Evolutionary conservation across 2,329 filamentous ascomycete genomes (phyloP).

Genomic region (Chaetomium sp.): DNA sequence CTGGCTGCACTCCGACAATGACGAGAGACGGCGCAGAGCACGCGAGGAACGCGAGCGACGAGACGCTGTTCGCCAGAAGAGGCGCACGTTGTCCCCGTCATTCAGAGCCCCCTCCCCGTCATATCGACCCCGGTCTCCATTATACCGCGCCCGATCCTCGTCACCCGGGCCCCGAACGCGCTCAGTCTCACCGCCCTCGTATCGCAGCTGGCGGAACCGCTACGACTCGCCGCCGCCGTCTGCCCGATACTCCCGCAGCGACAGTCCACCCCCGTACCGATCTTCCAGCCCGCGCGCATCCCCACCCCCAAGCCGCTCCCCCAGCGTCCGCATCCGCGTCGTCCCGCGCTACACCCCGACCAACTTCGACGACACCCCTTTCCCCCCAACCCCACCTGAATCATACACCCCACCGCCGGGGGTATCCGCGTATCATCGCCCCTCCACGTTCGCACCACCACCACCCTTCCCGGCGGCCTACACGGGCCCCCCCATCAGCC

Average conservation of each 20-base stretch:
- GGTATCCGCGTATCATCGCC: constrained; percentile 21
- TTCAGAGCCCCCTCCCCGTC: constrained; percentile 19
- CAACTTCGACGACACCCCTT: constrained; percentile 16
- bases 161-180: constrained; percentile 15
- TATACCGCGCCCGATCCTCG: constrained; percentile 19
- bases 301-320: constrained; percentile 8
- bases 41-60: constrained; percentile 23
- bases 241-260: background rate
- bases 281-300: constrained; percentile 14
- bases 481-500: background rate
- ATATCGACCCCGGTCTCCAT: constrained; percentile 18
- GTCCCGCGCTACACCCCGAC: constrained; percentile 5
- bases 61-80: constrained; percentile 12
- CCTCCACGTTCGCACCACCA: background rate
- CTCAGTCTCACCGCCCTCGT: constrained; percentile 8
- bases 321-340: constrained; percentile 21
- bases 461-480: constrained; percentile 5
- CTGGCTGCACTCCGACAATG: constrained; percentile 32
- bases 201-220: constrained; percentile 5
- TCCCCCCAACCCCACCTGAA: constrained; percentile 22
- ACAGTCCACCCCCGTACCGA: constrained; percentile 22
- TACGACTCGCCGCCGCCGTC: constrained; percentile 13
- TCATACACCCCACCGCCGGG: constrained; percentile 24
- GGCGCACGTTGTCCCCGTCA: constrained; percentile 16
- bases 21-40: constrained; percentile 20